Evolutionary conservation across 768 basidiomycete genomes (phyloP), one percentile per base, ranked within the genome.

Genomic region (Lentinus tigrinus): DNA sequence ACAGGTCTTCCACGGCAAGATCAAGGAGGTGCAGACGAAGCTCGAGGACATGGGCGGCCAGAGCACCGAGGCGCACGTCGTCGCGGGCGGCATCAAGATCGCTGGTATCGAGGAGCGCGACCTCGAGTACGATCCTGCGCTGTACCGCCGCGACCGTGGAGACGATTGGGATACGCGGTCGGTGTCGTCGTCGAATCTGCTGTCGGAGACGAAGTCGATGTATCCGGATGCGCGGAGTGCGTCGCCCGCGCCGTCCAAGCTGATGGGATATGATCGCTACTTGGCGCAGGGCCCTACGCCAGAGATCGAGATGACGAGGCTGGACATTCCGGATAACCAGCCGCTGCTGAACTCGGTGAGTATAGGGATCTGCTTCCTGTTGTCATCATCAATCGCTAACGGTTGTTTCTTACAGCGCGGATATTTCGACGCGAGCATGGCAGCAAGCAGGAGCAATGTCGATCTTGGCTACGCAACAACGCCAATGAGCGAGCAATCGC

Each of bases 151-250:
- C 16, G 92, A 94, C 68, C 80, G 89, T 58, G 92, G 91, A 52
- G 92, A 96, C 70, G 93, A 95, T 65, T 96, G 91, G 93, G 95
- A 97, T 64, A 79, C 80, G 44, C 84, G 86, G 8, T 93, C 91
- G 0, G 77, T 93, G 63, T 80, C 85, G 6, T 86, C 87, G 10
- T 78, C 81, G 0, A 79, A 77, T 26, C 66, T 86, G 47, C 74
- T 88, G 46, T 70, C 67, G 36, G 80, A 82, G 43, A 77, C 77
- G 52, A 73, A 74, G 21, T 39, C 14, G 60, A 73, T 75, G 11
- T 74, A 74, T 38, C 76, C 79, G 49, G 71, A 74, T 9, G 73
- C 65, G 19, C 73, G 74, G 1, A 71, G 76, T 63, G 66, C 70
- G 13, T 77, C 78, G 11, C 75, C 76, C 56, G 72, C 74, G 13